A percentile compares a stretch with the other conserved stretches of the same genome.
These are phyloP conservation scores for Vicia sativa DNA, from an alignment of 306 rosid species.

Conservation along the genomic window DNA sequence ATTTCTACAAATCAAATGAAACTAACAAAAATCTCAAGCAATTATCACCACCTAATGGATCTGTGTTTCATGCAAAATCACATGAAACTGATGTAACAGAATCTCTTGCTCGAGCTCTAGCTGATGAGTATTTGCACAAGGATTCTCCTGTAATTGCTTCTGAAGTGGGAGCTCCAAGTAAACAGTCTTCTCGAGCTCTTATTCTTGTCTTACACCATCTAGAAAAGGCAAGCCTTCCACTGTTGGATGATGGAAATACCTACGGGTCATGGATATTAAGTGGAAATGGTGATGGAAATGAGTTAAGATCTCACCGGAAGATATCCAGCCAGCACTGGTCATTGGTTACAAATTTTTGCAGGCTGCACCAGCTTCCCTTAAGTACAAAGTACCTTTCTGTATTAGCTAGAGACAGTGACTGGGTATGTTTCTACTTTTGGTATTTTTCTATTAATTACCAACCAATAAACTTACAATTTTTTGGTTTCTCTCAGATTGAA, in stretches of 20 bases:
- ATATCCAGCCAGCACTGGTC: conserved; percentile 91
- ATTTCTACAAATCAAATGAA: conserved; percentile 64
- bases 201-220: conserved; percentile 75
- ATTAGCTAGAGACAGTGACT: conserved; percentile 89
- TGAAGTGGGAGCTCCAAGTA: conserved; percentile 48
- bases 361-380: conserved; percentile 80
- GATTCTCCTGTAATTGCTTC: conserved; percentile 49
- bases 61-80: conserved; percentile 71
- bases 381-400: conserved; percentile 86
- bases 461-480: conserved; percentile 26
- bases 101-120: conserved; percentile 86
- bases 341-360: conserved; percentile 83
- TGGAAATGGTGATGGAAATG: conserved; percentile 78
- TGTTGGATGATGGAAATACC: conserved; percentile 63
- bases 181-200: conserved; percentile 70
- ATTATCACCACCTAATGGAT: conserved; percentile 62
- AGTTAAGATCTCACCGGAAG: conserved; percentile 88
- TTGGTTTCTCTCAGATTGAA: conserved; percentile 68
- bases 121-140: conserved; percentile 79
- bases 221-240: conserved; percentile 83
- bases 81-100: conserved; percentile 67
- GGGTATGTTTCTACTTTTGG: conserved; percentile 61
- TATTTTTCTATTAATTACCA: conserved; percentile 33
- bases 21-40: conserved; percentile 65
- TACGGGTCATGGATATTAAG: conserved; percentile 86